phyloP scores from a whole-genome alignment of 441 rosid genomes.

The Cnidoscolus chayamansa region DNA sequence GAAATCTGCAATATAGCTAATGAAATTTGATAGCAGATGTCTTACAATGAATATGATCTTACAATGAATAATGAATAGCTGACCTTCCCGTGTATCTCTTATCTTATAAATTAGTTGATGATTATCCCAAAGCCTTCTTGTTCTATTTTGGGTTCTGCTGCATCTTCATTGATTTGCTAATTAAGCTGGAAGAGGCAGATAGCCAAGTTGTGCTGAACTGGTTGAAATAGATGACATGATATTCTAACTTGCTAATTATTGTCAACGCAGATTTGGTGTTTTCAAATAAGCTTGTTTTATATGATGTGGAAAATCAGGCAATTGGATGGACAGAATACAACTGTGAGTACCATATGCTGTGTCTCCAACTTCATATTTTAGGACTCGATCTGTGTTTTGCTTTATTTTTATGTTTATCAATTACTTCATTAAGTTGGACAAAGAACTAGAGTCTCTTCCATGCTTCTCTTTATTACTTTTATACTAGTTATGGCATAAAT shows the following conservation, averaged over 20 bases:
- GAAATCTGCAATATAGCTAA: not conserved
- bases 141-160: not conserved
- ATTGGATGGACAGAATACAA: slow-evolving; percentile 91
- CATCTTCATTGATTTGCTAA: not conserved
- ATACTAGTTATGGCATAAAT: too few relatives aligned
- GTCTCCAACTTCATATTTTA: not conserved
- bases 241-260: not conserved
- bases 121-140: not conserved
- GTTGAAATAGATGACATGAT: not conserved
- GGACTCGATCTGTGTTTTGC: slow-evolving; percentile 6
- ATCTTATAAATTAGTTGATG: not conserved
- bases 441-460: not conserved
- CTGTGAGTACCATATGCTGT: slow-evolving; percentile 50
- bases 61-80: not conserved
- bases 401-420: not conserved
- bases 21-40: not conserved
- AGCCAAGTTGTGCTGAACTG: not conserved
- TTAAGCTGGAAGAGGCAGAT: not conserved
- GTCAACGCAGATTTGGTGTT: slow-evolving; percentile 71
- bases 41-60: not conserved
- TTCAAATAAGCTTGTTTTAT: slow-evolving; percentile 66
- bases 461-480: too few relatives aligned
- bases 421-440: not conserved
- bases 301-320: slow-evolving; percentile 67
- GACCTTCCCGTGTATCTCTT: not conserved